Evolutionary conservation across 495 filamentous ascomycete genomes (phyloP), one percentile per base, ranked within the genome.

Genomic region (Parathielavia appendiculata): DNA sequence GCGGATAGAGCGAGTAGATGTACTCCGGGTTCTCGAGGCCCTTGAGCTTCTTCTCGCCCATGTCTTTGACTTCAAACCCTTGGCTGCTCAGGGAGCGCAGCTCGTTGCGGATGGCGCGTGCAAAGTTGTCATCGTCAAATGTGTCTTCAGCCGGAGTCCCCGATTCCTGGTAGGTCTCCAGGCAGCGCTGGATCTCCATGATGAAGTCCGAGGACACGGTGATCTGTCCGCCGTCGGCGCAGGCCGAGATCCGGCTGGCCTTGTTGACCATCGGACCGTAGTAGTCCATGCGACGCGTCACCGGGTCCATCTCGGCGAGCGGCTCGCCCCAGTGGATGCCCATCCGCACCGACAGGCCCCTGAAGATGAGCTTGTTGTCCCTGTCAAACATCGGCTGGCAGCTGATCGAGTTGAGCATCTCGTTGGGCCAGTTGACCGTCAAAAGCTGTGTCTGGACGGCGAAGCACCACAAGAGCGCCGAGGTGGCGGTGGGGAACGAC

Each of bases 251-350:
- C 71, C 93, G 86, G 49, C 92, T 87, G 0, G 93, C 90, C 59
- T 92, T 89, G 71, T 99, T 99, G 60, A 99, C 93, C 90, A 99
- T 97, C 1, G 95, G 93, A 10, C 93, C 93, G 71, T 97, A 97
- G 72, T 99, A 99, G 68, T 99, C 93, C 93, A 99, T 99, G 41
- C 93, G 91, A 48, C 90, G 85, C 11, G 93, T 99, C 7, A 99
- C 89, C 0, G 93, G 92, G 70, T 99, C 93, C 35, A 86, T 86
- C 68, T 97, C 93, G 63, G 90, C 95, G 54, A 99, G 91, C 32
- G 95, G 93, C 45, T 86, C 83, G 53, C 93, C 93, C 85, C 87
- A 97, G 68, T 99, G 93, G 45, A 92, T 86, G 59, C 93, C 93
- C 95, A 99, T 99, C 51, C 93, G 84, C 40, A 99, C 93, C 23